Percentiles rank a stretch among this genome's conserved stretches.
phyloP scores from a whole-genome alignment of 257 asterid genomes.

The Cinchona pubescens region DNA sequence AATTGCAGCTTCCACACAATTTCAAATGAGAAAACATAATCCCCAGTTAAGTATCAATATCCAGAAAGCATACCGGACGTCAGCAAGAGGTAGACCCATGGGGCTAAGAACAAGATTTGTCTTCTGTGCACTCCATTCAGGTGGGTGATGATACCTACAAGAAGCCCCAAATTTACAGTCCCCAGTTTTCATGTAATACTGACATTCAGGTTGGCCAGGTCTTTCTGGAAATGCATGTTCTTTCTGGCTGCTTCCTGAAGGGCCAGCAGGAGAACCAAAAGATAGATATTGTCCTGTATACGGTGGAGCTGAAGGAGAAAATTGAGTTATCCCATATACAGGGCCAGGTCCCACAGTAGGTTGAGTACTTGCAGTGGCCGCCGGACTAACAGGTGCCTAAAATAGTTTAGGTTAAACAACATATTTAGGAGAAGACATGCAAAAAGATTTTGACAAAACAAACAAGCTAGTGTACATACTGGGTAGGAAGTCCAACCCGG shows the following conservation, averaged over 20 bases:
- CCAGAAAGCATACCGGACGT: conserved; percentile 68
- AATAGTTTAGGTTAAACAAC: background rate
- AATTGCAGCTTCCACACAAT: conserved; percentile 1
- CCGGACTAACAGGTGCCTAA: conserved; percentile 46
- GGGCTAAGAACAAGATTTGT: conserved; percentile 63
- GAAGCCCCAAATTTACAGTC: conserved; percentile 82
- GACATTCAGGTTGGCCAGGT: conserved; percentile 89
- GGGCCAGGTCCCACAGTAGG: conserved; percentile 56
- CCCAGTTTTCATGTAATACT: conserved; percentile 75
- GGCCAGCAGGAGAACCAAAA: conserved; percentile 56
- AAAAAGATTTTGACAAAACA: conserved; percentile 12
- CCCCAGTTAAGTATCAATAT: background rate
- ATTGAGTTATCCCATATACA: conserved; percentile 58
- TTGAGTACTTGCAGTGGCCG: conserved; percentile 55
- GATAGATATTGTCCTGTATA: conserved; percentile 69
- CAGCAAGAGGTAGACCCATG: conserved; percentile 83
- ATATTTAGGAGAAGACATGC: background rate
- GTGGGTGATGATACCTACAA: conserved; percentile 92
- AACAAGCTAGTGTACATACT: conserved; percentile 37
- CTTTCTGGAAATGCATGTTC: conserved; percentile 73
- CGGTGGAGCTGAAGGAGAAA: conserved; percentile 78
- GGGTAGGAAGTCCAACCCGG: conserved; percentile 87
- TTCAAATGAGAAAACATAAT: background rate
- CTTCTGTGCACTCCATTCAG: conserved; percentile 55
- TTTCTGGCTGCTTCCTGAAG: conserved; percentile 58